Evolutionary conservation across 371 early-diverging fungal genomes (phyloP).

Genomic region (Mucor plumbeus): DNA sequence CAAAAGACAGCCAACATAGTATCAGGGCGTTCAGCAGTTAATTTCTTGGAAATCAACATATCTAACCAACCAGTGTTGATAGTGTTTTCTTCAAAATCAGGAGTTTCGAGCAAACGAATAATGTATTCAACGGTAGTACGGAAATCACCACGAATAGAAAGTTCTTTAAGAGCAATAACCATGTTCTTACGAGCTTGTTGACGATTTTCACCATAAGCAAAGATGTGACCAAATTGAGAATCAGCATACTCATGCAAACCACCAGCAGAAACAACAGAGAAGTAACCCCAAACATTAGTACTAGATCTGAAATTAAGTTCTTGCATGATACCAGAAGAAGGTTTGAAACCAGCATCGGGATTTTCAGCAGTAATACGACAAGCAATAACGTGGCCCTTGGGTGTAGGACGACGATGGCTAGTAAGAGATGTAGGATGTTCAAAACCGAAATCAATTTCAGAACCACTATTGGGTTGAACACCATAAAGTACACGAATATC

Average conservation of each 20-base stretch:
- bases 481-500: constrained; percentile 97
- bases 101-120: constrained; percentile 90
- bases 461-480: constrained; percentile 76
- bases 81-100: constrained; percentile 87
- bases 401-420: constrained; percentile 89
- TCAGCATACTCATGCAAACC: constrained; percentile 98
- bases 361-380: constrained; percentile 99
- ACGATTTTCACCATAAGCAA: constrained; percentile 96
- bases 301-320: constrained; percentile 95
- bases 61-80: constrained; percentile 98
- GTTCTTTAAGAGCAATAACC: constrained; percentile 96
- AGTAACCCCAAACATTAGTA: constrained; percentile 98
- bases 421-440: constrained; percentile 72
- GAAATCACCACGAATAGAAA: constrained; percentile 98
- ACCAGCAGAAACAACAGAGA: constrained; percentile 93
- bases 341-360: constrained; percentile 98
- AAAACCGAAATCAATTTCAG: constrained; percentile 95
- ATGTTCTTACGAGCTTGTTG: constrained; percentile 94
- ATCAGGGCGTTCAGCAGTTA: constrained; percentile 93
- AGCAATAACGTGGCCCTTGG: constrained; percentile 98
- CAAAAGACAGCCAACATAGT: constrained; percentile 88
- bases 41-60: constrained; percentile 85
- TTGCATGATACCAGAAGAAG: constrained; percentile 93
- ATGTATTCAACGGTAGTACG: constrained; percentile 98
- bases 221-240: constrained; percentile 99